These are phyloP conservation scores for Hylodesmum podocarpum DNA, from an alignment of 306 rosid genomes.

Conservation along the genomic window DNA sequence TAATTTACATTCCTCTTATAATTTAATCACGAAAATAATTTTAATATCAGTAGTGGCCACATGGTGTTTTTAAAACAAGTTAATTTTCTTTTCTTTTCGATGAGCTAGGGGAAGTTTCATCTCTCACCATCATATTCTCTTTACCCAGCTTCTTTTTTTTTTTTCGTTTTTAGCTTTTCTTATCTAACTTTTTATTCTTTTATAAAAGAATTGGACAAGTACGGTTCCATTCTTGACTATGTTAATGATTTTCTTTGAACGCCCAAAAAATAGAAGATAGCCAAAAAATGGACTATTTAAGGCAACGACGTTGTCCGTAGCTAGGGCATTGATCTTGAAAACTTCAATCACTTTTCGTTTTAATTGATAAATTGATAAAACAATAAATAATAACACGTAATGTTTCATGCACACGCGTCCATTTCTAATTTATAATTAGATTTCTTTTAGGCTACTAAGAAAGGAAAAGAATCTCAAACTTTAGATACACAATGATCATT, in stretches of 20 bases:
- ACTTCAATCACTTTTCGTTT: background rate
- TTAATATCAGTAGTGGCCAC: background rate
- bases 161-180: slow-evolving; percentile 21
- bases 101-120: background rate
- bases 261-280: background rate
- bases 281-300: background rate
- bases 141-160: no score
- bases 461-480: slow-evolving; percentile 14
- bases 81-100: background rate
- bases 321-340: background rate
- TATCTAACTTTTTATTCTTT: slow-evolving; percentile 24
- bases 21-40: background rate
- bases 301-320: background rate
- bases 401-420: background rate
- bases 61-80: background rate
- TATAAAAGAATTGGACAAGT: slow-evolving; percentile 13
- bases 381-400: background rate
- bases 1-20: background rate
- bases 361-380: no score
- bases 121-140: slow-evolving; percentile 18
- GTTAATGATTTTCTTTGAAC: slow-evolving; percentile 11
- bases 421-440: background rate
- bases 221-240: slow-evolving; percentile 9
- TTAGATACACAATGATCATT: background rate
- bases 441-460: background rate